phyloP scores from a whole-genome alignment of 1,284 basidiomycete genomes.

The Singerocomus rubriflavus region DNA sequence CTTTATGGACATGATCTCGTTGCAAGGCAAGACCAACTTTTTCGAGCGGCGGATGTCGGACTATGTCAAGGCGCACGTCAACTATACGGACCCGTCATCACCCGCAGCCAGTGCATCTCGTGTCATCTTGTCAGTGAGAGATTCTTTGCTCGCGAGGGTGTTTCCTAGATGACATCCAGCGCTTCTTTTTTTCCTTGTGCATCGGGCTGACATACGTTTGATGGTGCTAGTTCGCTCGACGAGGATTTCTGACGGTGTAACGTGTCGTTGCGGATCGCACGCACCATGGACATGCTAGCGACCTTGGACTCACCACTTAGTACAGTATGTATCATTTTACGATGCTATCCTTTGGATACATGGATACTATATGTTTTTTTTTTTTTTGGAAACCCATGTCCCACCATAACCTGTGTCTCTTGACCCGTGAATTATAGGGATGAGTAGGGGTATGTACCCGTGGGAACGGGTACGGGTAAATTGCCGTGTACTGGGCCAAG shows the following conservation, averaged over 20 bases:
- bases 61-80: conserved; percentile 76
- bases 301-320: neutral
- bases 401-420: too few relatives aligned
- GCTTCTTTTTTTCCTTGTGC: too few relatives aligned
- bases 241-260: conserved; percentile 14
- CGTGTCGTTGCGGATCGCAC: neutral
- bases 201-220: neutral
- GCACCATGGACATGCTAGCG: neutral
- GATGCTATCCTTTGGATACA: neutral
- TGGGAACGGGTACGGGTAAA: too few relatives aligned
- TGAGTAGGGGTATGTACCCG: too few relatives aligned
- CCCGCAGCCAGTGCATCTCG: conserved; percentile 31
- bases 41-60: conserved; percentile 86
- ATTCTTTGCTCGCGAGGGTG: too few relatives aligned
- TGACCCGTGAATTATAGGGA: too few relatives aligned
- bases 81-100: conserved; percentile 29
- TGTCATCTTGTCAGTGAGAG: conserved; percentile 48
- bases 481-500: too few relatives aligned
- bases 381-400: too few relatives aligned
- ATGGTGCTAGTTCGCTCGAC: conserved; percentile 10
- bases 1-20: conserved; percentile 92
- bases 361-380: neutral
- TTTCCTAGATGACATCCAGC: too few relatives aligned
- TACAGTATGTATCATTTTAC: neutral
- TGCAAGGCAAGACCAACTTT: conserved; percentile 80